Evolutionary conservation across 208 protist genomes (phyloP).

Genomic region (Leishmania turanica): DNA sequence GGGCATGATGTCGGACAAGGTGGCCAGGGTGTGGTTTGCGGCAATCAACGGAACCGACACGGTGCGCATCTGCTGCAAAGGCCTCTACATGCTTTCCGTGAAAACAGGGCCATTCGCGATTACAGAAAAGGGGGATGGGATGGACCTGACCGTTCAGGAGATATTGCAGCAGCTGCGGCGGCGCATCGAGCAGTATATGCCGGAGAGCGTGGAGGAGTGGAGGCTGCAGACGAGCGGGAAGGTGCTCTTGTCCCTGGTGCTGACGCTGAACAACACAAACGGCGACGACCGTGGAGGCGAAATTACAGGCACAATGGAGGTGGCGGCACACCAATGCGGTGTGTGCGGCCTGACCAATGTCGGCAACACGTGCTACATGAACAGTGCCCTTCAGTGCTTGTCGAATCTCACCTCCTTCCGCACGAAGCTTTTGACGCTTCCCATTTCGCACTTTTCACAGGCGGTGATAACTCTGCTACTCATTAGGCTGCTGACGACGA

Average conservation of each 20-base stretch:
- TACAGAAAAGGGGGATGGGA: constrained; percentile 24
- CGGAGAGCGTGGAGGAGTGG: constrained; percentile 18
- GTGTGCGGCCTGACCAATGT: constrained; percentile 87
- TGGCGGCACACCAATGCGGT: constrained; percentile 38
- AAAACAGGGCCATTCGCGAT: constrained; percentile 10
- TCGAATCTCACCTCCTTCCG: constrained; percentile 82
- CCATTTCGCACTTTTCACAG: constrained; percentile 58
- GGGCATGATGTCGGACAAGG: constrained; percentile 30
- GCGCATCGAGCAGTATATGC: constrained; percentile 28
- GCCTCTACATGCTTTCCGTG: constrained; percentile 21
- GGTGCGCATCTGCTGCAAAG: constrained; percentile 29
- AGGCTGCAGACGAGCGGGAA: constrained; percentile 10
- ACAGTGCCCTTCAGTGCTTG: constrained; percentile 89
- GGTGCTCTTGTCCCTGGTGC: constrained; percentile 27
- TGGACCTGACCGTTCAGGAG: constrained; percentile 34
- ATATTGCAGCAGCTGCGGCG: constrained; percentile 23
- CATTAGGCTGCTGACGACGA: constrained; percentile 43
- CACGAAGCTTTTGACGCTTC: constrained; percentile 59
- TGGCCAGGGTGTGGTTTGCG: constrained; percentile 37
- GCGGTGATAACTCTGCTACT: constrained; percentile 53
- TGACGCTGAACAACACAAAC: constrained; percentile 29
- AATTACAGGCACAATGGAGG: constrained; percentile 34
- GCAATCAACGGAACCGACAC: constrained; percentile 38
- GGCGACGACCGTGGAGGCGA: constrained; percentile 21
- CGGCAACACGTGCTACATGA: constrained; percentile 95